Conservation (phyloP, 306 rosid species). For the Begonia peltatifolia region DNA sequence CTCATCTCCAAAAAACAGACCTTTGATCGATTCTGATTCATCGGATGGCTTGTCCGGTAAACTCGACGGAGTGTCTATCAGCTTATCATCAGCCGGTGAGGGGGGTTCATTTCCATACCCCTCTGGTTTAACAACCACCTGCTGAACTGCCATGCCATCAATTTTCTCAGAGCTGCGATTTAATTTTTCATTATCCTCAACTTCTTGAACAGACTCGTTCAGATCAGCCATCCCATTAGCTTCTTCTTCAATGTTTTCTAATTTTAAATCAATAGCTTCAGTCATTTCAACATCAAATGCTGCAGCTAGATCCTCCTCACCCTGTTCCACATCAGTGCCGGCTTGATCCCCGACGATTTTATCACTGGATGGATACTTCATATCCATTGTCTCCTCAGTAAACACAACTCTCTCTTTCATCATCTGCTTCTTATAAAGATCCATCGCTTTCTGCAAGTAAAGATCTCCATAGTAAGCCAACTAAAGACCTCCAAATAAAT, state of each 20-base stretch:
- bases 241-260: conserved; percentile 23
- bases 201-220: conserved; percentile 38
- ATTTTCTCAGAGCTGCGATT: no score
- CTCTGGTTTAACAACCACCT: conserved; percentile 21
- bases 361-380: conserved; percentile 24
- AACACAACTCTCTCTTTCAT: conserved; percentile 23
- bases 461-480: neutral
- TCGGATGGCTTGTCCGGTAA: conserved; percentile 19
- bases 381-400: conserved; percentile 26
- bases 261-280: conserved; percentile 15
- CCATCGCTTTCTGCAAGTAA: conserved; percentile 57
- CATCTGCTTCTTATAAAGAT: conserved; percentile 67
- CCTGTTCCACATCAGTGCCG: conserved; percentile 18
- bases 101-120: conserved; percentile 11
- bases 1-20: conserved; percentile 34
- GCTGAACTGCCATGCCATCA: conserved; percentile 11
- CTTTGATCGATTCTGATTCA: conserved; percentile 14
- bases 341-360: conserved; percentile 21
- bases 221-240: conserved; percentile 8
- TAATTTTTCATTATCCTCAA: conserved; percentile 12
- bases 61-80: conserved; percentile 9
- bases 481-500: no score
- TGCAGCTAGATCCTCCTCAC: conserved; percentile 24
- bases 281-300: conserved; percentile 19
- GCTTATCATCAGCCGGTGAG: conserved; percentile 10